Conservation (phyloP, 2,329 filamentous ascomycete genomes). For the Sporothrix globosa region DNA sequence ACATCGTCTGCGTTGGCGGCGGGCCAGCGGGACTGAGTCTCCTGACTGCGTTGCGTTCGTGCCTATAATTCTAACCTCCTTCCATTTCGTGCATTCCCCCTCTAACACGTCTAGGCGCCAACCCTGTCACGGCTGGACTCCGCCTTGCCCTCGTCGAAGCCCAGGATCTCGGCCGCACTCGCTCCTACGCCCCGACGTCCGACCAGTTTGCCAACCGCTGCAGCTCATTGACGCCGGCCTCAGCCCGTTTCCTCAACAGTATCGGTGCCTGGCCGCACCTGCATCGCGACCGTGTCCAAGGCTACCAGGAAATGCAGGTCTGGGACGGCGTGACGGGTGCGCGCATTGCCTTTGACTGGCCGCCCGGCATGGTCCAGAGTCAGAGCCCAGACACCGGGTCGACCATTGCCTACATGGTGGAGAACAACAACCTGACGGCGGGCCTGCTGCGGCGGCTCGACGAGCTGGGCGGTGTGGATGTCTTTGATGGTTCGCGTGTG, state of each 20-base stretch:
- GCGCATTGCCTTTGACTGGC: constrained; percentile 86
- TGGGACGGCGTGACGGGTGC: constrained; percentile 94
- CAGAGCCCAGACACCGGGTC: constrained; percentile 46
- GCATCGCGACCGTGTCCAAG: constrained; percentile 72
- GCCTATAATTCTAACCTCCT: background rate
- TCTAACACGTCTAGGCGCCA: constrained; percentile 61
- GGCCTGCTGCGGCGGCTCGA: constrained; percentile 73
- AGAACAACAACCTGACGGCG: constrained; percentile 86
- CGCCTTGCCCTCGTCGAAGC: constrained; percentile 88
- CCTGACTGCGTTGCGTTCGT: constrained; percentile 72
- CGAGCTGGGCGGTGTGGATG: constrained; percentile 67
- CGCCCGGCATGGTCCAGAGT: constrained; percentile 48
- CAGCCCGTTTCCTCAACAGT: constrained; percentile 76
- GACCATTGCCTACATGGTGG: constrained; percentile 93
- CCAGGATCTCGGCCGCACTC: constrained; percentile 75
- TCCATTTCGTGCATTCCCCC: background rate
- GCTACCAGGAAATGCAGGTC: constrained; percentile 95
- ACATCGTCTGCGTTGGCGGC: constrained; percentile 89
- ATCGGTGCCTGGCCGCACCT: constrained; percentile 88
- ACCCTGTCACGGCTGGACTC: constrained; percentile 72
- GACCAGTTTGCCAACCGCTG: constrained; percentile 88
- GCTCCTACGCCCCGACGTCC: constrained; percentile 66
- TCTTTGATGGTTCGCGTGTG: constrained; percentile 78
- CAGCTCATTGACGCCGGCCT: constrained; percentile 89
- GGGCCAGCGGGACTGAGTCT: constrained; percentile 87